Evolutionary conservation across 768 basidiomycete species (phyloP), one percentile per base, ranked within the genome.

Genomic region (Pisolithus orientalis): DNA sequence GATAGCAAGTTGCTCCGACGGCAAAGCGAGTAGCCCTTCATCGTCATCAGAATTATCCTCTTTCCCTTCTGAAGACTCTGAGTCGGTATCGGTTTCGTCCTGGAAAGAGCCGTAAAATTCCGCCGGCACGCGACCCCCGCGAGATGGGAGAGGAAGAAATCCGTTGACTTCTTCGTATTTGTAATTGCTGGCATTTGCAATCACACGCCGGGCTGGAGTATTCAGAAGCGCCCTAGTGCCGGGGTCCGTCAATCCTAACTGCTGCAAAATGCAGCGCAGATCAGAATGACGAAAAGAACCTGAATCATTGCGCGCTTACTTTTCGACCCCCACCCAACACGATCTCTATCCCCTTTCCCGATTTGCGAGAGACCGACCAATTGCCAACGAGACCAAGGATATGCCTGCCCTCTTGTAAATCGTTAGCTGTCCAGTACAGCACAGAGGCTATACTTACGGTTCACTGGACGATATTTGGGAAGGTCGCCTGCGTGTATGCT

Each of bases 121-220:
- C 48, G 76, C 68, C 10, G 39, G 59, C 56, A 48, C 56, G 54
- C 50, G 65, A 52, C 47, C 50, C n/a, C 64, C 63, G 14, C 69
- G 68, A 14, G 82, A 75, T 16, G 80, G 72, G 8, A 90, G 69
- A 39, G 73, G 79, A 28, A 90, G 69, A 60, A 86, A 83, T 8
- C 85, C 86, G 54, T 87, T 78, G n/a, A 75, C 62, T 65, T 88
- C 87, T 52, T 79, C 70, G 60, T 83, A 80, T 59, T 75, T 81
- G 58, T 72, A 68, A 46, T 59, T 61, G 51, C 71, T 62, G 42
- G 66, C 53, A 38, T 74, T 62, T 25, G 66, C 59, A 17, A 74
- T 51, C n/a, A 86, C 62, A 50, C 74, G 75, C 49, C 78, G 76
- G 4, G 72, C 75, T 44, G 79, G 70, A 24, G 75, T 70, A 4